A percentile compares a stretch with the other conserved stretches of the same genome.
Evolutionary conservation across 1,284 basidiomycete species (phyloP).

Genomic region (Peniophora sp.): DNA sequence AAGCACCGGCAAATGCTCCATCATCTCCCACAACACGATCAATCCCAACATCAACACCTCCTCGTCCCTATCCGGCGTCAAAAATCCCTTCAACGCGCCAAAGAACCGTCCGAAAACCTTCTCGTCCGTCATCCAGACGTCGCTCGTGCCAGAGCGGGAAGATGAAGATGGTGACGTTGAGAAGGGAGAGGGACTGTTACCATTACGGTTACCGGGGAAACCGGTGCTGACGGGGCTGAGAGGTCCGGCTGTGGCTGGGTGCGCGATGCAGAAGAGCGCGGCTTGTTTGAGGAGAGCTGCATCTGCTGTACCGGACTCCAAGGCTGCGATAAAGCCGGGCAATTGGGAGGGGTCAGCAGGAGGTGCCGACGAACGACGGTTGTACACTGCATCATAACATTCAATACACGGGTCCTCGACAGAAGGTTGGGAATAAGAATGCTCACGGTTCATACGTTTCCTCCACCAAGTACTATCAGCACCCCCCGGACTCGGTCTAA

Average conservation of each 20-base stretch:
- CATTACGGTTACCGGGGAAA: slow-evolving; percentile 28
- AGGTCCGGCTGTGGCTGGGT: slow-evolving; percentile 38
- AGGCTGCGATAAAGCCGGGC: slow-evolving; percentile 29
- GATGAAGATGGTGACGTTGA: slow-evolving; percentile 22
- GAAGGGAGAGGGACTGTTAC: slow-evolving; percentile 48
- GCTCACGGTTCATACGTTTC: slow-evolving; percentile 60
- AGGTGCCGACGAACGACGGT: slow-evolving; percentile 23
- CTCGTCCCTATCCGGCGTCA: slow-evolving; percentile 51
- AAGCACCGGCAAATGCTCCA: slow-evolving; percentile 68
- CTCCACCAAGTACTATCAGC: slow-evolving; percentile 73
- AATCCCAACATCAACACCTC: slow-evolving; percentile 7
- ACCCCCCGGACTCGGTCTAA: slow-evolving; percentile 37
- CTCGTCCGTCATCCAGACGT: slow-evolving; percentile 55
- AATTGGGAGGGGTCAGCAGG: slow-evolving; percentile 37
- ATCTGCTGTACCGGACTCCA: slow-evolving; percentile 46
- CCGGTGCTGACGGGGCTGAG: slow-evolving; percentile 20
- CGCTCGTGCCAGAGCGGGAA: slow-evolving; percentile 28
- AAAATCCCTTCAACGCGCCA: slow-evolving; percentile 47
- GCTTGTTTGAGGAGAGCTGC: slow-evolving; percentile 50
- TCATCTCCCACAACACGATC: slow-evolving; percentile 30
- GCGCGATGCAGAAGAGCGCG: slow-evolving; percentile 50
- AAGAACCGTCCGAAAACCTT: slow-evolving; percentile 62
- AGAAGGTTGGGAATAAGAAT: slow-evolving; percentile 7
- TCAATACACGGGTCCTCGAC: slow-evolving; percentile 4
- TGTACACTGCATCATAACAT: slow-evolving; percentile 33